Conservation (phyloP, 129 eudicot species). For the Logfia minima region DNA sequence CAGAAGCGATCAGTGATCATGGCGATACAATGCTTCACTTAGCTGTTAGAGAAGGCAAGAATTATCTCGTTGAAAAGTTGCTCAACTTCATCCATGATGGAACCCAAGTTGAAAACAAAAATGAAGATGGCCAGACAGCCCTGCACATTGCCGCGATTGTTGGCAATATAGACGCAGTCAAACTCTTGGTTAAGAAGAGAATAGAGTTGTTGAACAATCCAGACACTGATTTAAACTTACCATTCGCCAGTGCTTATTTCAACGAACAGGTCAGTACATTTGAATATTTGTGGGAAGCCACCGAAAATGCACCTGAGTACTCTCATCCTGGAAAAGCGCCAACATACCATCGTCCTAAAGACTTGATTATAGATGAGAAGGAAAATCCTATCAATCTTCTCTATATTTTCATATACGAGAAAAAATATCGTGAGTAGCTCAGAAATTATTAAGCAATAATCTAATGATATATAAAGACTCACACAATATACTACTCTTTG, state of each 20-base stretch:
- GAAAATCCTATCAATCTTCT: neutral
- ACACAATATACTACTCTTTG: neutral
- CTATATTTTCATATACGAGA: no score
- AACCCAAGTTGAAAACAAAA: neutral
- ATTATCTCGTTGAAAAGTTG: slow-evolving; percentile 5
- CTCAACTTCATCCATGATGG: neutral
- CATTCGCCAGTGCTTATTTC: no score
- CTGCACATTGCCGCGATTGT: neutral
- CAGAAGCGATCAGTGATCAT: neutral
- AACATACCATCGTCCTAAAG: no score
- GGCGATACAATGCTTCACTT: slow-evolving; percentile 21
- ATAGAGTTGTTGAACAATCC: no score
- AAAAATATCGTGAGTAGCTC: neutral
- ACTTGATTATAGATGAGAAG: no score
- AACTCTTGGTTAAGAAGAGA: no score
- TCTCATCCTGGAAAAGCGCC: no score
- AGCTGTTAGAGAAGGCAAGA: slow-evolving; percentile 18
- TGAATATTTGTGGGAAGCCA: neutral
- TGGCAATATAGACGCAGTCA: no score
- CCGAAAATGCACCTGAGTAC: neutral
- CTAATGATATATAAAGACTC: no score
- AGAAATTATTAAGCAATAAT: no score
- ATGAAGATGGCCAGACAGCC: no score
- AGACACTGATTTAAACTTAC: no score
- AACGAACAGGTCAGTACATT: neutral